phyloP scores from a whole-genome alignment of 768 basidiomycete species.

The Phylloporus scabripes region DNA sequence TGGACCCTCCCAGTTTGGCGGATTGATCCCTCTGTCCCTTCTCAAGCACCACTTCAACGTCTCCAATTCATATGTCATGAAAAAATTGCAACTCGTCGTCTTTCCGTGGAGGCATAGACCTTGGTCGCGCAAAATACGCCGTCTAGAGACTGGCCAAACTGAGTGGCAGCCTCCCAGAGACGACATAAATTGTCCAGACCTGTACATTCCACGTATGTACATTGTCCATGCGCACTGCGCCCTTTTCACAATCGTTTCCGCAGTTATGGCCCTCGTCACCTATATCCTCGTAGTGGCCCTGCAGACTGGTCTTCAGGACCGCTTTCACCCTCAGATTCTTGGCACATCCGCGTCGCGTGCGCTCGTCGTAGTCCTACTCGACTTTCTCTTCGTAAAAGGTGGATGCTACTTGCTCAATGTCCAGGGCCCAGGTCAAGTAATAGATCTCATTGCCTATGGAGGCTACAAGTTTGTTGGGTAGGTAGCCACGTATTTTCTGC shows the following conservation, averaged over 20 bases:
- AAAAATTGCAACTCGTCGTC: slow-evolving; percentile 80
- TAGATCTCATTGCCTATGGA: slow-evolving; percentile 86
- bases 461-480: slow-evolving; percentile 98
- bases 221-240: background rate
- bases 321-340: slow-evolving; percentile 86
- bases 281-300: slow-evolving; percentile 89
- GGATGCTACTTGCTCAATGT: slow-evolving; percentile 95
- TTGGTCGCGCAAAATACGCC: slow-evolving; percentile 66
- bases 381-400: slow-evolving; percentile 83
- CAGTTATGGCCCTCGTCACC: slow-evolving; percentile 94
- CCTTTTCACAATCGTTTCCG: slow-evolving; percentile 10
- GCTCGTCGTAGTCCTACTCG: slow-evolving; percentile 76
- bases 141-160: slow-evolving; percentile 56
- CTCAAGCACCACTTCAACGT: slow-evolving; percentile 95
- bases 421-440: slow-evolving; percentile 59
- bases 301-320: slow-evolving; percentile 72
- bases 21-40: slow-evolving; percentile 66
- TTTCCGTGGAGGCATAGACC: slow-evolving; percentile 94
- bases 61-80: slow-evolving; percentile 90
- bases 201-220: slow-evolving; percentile 85
- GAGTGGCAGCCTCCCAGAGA: slow-evolving; percentile 90
- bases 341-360: slow-evolving; percentile 84
- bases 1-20: slow-evolving; percentile 54
- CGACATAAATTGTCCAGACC: slow-evolving; percentile 92
- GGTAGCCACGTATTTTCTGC: slow-evolving; percentile 13